Evolutionary conservation across 1,139 yeast genomes (phyloP).

Genomic region (Yamadazyma siamensis): DNA sequence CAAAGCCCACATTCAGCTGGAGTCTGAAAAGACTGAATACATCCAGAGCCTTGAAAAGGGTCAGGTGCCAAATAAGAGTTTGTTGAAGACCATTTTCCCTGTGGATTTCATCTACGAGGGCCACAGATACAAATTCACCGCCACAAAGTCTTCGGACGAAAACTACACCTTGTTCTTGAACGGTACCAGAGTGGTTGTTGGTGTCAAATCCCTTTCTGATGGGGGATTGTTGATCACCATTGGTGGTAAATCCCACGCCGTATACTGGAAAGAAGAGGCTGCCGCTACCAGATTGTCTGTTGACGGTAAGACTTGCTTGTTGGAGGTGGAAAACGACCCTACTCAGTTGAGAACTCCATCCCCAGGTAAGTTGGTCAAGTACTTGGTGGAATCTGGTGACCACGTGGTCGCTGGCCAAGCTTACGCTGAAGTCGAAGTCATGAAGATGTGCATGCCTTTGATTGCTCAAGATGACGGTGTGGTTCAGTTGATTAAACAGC

Average conservation of each 20-base stretch:
- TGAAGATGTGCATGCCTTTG: conserved; percentile 97
- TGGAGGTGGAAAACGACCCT: conserved; percentile 96
- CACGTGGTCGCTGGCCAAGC: conserved; percentile 90
- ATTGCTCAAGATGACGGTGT: conserved; percentile 91
- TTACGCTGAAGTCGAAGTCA: conserved; percentile 97
- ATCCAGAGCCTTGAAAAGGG: conserved; percentile 82
- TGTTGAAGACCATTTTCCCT: conserved; percentile 83
- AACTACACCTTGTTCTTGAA: conserved; percentile 85
- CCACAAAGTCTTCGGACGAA: conserved; percentile 85
- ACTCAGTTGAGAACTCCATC: conserved; percentile 98
- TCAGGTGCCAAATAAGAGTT: conserved; percentile 82
- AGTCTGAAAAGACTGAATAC: conserved; percentile 67
- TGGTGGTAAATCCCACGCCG: conserved; percentile 91
- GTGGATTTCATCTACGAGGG: conserved; percentile 96
- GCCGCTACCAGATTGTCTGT: conserved; percentile 94
- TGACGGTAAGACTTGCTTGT: conserved; percentile 88
- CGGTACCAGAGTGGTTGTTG: conserved; percentile 86
- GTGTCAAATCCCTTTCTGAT: conserved; percentile 83
- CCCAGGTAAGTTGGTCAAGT: conserved; percentile 95
- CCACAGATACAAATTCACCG: conserved; percentile 87
- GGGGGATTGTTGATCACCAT: conserved; percentile 88
- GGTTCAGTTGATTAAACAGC: conserved; percentile 91
- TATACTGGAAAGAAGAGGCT: conserved; percentile 97
- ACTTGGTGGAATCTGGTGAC: conserved; percentile 92
- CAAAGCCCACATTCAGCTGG: conserved; percentile 81